These are phyloP conservation scores for Gardenia jasminoides DNA, from an alignment of 257 asterid genomes.

Conservation along the genomic window DNA sequence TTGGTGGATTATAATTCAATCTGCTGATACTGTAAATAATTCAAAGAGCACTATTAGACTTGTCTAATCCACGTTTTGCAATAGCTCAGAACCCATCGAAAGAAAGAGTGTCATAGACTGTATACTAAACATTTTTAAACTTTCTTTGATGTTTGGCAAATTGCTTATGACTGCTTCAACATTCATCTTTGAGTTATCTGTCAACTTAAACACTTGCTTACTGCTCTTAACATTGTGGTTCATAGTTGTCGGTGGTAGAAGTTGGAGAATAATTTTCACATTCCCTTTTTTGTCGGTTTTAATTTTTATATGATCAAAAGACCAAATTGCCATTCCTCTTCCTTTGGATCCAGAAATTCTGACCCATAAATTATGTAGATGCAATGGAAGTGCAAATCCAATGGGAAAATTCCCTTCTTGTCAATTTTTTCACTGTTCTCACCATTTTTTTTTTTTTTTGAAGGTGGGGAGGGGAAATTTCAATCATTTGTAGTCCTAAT, in stretches of 20 bases:
- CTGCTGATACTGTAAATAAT: conserved; percentile 2
- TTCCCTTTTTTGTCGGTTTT: too few relatives aligned
- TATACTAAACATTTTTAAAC: background rate
- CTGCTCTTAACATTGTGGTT: background rate
- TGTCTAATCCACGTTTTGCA: background rate
- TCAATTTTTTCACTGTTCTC: too few relatives aligned
- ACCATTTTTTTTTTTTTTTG: too few relatives aligned
- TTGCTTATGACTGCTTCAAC: background rate
- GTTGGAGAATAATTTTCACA: too few relatives aligned
- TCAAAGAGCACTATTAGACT: background rate
- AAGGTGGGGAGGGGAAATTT: too few relatives aligned
- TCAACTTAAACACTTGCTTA: background rate
- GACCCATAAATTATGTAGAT: too few relatives aligned
- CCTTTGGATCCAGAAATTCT: too few relatives aligned
- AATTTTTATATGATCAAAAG: too few relatives aligned
- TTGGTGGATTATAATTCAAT: background rate
- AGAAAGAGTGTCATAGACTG: background rate
- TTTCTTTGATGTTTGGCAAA: background rate
- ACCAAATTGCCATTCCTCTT: too few relatives aligned
- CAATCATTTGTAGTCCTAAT: too few relatives aligned
- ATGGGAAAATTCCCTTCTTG: too few relatives aligned
- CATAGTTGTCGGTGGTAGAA: background rate
- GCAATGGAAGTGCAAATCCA: too few relatives aligned
- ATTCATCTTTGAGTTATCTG: background rate
- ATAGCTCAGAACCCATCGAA: background rate